Conservation (phyloP, 2,329 filamentous ascomycete genomes). For the Gliomastix tumulicola region DNA sequence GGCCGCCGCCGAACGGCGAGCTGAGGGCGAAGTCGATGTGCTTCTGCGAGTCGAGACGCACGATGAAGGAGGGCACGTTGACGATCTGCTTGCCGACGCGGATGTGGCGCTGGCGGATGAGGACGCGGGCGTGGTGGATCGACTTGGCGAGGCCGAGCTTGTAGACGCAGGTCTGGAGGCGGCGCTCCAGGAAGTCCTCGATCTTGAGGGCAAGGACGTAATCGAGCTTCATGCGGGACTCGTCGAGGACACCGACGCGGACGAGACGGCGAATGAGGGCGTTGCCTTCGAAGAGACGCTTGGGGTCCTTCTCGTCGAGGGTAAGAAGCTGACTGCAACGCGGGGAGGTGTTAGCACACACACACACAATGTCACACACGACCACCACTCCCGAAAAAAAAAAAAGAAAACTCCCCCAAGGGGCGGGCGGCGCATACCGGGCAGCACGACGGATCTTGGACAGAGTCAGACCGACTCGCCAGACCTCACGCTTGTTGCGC, state of each 20-base stretch:
- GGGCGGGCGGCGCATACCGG: constrained; percentile 57
- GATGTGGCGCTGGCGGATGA: constrained; percentile 99
- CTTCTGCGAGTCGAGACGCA: constrained; percentile 99
- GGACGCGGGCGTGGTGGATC: constrained; percentile 99
- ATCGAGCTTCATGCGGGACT: constrained; percentile 99
- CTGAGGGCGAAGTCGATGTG: constrained; percentile 23
- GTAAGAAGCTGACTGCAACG: constrained; percentile 98
- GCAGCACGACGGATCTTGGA: constrained; percentile 99
- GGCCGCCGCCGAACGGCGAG: constrained; percentile 44
- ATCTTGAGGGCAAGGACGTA: constrained; percentile 99
- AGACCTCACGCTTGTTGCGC: constrained; percentile 99
- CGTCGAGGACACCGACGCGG: constrained; percentile 98
- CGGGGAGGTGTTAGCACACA: constrained; percentile 15
- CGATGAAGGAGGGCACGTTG: constrained; percentile 99
- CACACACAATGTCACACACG: not conserved
- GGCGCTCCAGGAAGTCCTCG: constrained; percentile 99
- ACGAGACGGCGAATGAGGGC: constrained; percentile 99
- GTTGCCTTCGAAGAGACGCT: constrained; percentile 99
- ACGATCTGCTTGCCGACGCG: constrained; percentile 99
- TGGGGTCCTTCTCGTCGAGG: constrained; percentile 99
- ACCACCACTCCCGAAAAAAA: too few relatives aligned
- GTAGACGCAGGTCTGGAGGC: constrained; percentile 99
- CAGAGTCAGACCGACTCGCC: constrained; percentile 98
- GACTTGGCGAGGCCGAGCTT: constrained; percentile 99
- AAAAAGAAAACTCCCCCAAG: not conserved